Percentiles rank a stretch among this genome's conserved stretches.
phyloP scores from a whole-genome alignment of 768 basidiomycete species.

The Leccinum broughii region DNA sequence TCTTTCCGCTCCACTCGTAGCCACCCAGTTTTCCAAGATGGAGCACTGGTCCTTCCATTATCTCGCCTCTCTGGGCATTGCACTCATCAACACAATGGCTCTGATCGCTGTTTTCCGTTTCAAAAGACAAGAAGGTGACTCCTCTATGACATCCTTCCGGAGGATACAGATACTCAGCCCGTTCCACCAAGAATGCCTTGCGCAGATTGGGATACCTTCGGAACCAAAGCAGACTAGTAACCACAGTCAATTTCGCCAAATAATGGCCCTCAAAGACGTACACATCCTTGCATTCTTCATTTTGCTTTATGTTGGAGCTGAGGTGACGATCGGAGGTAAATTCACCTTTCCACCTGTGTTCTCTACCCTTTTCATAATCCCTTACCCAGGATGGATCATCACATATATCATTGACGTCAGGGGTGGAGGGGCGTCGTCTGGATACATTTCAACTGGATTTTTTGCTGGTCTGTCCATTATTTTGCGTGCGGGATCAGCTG shows the following conservation, averaged over 20 bases:
- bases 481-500: neutral
- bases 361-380: neutral
- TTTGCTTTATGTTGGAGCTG: slow-evolving; percentile 51
- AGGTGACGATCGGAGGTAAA: slow-evolving; percentile 51
- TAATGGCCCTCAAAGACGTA: slow-evolving; percentile 42
- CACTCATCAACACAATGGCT: slow-evolving; percentile 51
- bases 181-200: slow-evolving; percentile 35
- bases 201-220: slow-evolving; percentile 35
- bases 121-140: slow-evolving; percentile 63
- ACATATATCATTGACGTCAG: slow-evolving; percentile 50
- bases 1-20: slow-evolving; percentile 49
- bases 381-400: slow-evolving; percentile 60
- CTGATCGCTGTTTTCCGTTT: slow-evolving; percentile 61
- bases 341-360: neutral
- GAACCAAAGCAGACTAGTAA: slow-evolving; percentile 23
- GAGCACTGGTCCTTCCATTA: slow-evolving; percentile 43
- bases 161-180: neutral
- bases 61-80: slow-evolving; percentile 59
- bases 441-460: slow-evolving; percentile 49
- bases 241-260: slow-evolving; percentile 47
- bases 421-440: slow-evolving; percentile 43
- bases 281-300: slow-evolving; percentile 48
- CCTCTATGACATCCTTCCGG: neutral
- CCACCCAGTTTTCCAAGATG: slow-evolving; percentile 50
- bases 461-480: slow-evolving; percentile 23